Conservation (phyloP, 192 early-diverging fungal genomes). For the Coemansia biformis region DNA sequence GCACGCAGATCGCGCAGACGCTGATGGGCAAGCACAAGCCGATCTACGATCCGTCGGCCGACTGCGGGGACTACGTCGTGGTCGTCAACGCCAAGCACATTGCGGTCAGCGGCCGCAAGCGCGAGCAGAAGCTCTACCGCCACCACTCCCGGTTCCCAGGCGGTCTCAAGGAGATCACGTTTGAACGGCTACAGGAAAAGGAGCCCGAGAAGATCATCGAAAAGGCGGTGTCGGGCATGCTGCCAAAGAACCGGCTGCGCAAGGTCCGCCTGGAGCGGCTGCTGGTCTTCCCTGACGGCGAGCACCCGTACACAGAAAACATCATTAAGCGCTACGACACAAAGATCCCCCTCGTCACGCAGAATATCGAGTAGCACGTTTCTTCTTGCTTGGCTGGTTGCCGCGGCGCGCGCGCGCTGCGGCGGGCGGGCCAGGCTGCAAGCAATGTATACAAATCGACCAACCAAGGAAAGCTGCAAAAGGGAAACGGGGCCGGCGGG, state of each 20-base stretch:
- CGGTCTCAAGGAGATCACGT: slow-evolving; percentile 73
- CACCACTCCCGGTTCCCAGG: slow-evolving; percentile 85
- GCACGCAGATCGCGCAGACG: slow-evolving; percentile 78
- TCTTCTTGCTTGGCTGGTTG: too few relatives aligned
- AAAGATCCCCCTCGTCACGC: slow-evolving; percentile 47
- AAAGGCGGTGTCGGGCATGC: slow-evolving; percentile 89
- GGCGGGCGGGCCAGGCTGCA: too few relatives aligned
- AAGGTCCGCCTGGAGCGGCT: slow-evolving; percentile 70
- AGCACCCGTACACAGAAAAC: slow-evolving; percentile 84
- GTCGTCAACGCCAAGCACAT: slow-evolving; percentile 86
- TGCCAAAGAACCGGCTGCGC: slow-evolving; percentile 90
- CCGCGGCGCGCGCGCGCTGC: too few relatives aligned
- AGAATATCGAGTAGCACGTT: slow-evolving; percentile 19
- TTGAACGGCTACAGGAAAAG: slow-evolving; percentile 67
- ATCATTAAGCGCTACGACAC: slow-evolving; percentile 74
- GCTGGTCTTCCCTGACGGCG: slow-evolving; percentile 73
- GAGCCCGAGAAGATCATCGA: slow-evolving; percentile 75
- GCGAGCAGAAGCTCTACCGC: slow-evolving; percentile 77
- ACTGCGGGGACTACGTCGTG: slow-evolving; percentile 95
- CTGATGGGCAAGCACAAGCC: slow-evolving; percentile 98
- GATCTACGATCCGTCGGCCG: slow-evolving; percentile 79
- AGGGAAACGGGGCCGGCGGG: too few relatives aligned
- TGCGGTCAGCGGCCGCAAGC: slow-evolving; percentile 76
- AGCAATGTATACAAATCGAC: too few relatives aligned
- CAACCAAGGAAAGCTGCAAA: too few relatives aligned